Base-by-base conservation (phyloP, 345 rosid genomes). In the Pugionium dolabratum region DNA sequence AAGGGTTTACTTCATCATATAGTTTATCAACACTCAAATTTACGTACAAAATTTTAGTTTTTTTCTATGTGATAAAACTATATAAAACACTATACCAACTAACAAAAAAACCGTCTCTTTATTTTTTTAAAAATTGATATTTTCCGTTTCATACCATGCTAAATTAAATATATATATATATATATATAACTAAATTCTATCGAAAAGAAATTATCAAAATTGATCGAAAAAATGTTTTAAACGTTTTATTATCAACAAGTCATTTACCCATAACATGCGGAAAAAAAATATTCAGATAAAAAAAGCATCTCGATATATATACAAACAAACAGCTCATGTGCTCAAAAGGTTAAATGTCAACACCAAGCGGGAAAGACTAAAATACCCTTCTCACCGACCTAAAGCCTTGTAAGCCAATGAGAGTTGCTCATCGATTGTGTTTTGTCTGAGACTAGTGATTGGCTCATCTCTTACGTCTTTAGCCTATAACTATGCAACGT, bases 261-360 rank as follows among this genome's bases (percentile, higher is more conserved):
- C 18, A 61, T 53, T 46, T n/a, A 36, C 53, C 5, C 18, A 9
- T 18, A 18, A 18, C 18, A 18, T 18, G 18, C 18, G 18, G 18
- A 18, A 18, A 18, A 18, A 18, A 18, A 18, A 18, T 18, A 18
- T 18, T 18, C 18, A 18, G 18, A 18, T 18, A 2, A 10, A 39
- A n/a, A 64, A 64, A 28, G 65, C 48, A 65, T 50, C 61, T 72
- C 47, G 18, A 18, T 18, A 57, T 18, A 64, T 26, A 69, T n/a
- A 60, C 70, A 64, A 57, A 57, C 55, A 72, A 72, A 65, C 66
- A 72, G 52, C 71, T 72, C 76, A 72, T 72, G 76, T 72, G 76
- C 76, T 8, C 2, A 66, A 66, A 72, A 65, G 68, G 72, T 53
- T 60, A 53, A 66, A 52, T 73, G 77, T 67, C 77, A 74, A 67